Percentiles rank a stretch among this genome's conserved stretches.
Conservation (phyloP, 305 asterid genomes). For the Petunia hybrid region DNA sequence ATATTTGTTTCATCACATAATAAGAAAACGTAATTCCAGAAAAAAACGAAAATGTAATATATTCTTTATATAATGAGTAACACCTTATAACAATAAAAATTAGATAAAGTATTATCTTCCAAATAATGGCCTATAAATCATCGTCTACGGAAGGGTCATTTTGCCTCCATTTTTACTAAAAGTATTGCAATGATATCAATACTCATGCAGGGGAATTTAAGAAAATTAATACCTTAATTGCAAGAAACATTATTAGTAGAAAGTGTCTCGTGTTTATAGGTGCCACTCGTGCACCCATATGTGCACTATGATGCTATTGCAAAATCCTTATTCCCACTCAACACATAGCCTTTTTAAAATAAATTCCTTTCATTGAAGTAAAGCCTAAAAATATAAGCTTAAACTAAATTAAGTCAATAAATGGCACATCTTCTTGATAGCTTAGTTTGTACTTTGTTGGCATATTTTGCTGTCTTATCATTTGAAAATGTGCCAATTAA, state of each 20-base stretch:
- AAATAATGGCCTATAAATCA: background rate
- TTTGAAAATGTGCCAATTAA: slow-evolving; percentile 4
- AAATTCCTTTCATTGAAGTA: background rate
- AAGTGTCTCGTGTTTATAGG: slow-evolving; percentile 21
- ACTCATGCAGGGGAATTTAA: background rate
- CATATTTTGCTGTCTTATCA: background rate
- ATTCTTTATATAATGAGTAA: background rate
- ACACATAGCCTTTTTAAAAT: background rate
- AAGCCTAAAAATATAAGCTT: background rate
- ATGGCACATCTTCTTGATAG: background rate
- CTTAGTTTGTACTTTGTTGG: background rate
- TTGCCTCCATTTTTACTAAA: background rate
- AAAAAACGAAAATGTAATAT: background rate
- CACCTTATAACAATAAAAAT: no score
- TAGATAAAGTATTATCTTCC: background rate
- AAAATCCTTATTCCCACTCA: slow-evolving; percentile 18
- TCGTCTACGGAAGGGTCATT: background rate
- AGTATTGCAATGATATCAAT: slow-evolving; percentile 6
- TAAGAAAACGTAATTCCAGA: no score
- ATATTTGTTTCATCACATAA: no score
- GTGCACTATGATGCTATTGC: slow-evolving; percentile 27
- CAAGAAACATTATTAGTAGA: slow-evolving; percentile 9
- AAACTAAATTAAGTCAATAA: background rate
- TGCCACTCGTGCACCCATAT: slow-evolving; percentile 23
- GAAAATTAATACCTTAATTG: background rate